Percentiles rank a stretch among this genome's conserved stretches.
phyloP scores from a whole-genome alignment of 2,329 filamentous ascomycete genomes.

The Xylariomycetidae sp. region DNA sequence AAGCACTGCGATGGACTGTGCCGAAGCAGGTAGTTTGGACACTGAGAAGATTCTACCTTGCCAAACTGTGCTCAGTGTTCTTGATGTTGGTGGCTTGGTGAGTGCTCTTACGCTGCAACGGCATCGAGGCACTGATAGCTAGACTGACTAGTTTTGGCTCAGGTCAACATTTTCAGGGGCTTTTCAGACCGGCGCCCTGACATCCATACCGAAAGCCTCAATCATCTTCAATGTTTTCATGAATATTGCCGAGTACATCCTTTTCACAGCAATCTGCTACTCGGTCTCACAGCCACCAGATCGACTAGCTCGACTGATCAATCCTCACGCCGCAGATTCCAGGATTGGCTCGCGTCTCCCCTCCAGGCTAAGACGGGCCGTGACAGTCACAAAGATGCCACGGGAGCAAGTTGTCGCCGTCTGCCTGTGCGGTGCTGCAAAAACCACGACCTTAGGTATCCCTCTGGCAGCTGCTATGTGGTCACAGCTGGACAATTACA shows the following conservation, averaged over 20 bases:
- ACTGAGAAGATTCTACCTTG: slow-evolving; percentile 49
- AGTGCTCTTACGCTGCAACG: slow-evolving; percentile 11
- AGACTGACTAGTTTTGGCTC: slow-evolving; percentile 17
- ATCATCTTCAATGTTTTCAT: slow-evolving; percentile 65
- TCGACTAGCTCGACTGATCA: slow-evolving; percentile 27
- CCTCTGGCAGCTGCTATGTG: slow-evolving; percentile 67
- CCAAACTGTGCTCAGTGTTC: slow-evolving; percentile 43
- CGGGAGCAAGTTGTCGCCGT: slow-evolving; percentile 63
- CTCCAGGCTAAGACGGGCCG: slow-evolving; percentile 20
- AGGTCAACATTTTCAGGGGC: slow-evolving; percentile 66
- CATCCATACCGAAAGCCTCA: slow-evolving; percentile 52
- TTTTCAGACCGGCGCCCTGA: slow-evolving; percentile 60
- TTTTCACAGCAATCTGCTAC: slow-evolving; percentile 61
- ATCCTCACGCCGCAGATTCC: slow-evolving; percentile 30
- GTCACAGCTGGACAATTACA: slow-evolving; percentile 46
- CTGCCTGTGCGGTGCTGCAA: slow-evolving; percentile 69
- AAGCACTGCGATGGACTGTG: slow-evolving; percentile 49
- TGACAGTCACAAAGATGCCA: slow-evolving; percentile 48
- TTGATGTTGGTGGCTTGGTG: slow-evolving; percentile 47
- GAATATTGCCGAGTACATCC: slow-evolving; percentile 56
- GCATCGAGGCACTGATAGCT: neutral
- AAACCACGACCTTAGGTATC: slow-evolving; percentile 67
- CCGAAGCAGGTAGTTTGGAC: slow-evolving; percentile 47
- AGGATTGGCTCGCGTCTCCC: slow-evolving; percentile 22
- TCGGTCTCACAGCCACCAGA: slow-evolving; percentile 40